Conservation (phyloP, 2,329 filamentous ascomycete genomes). For the Penicillium sp. region DNA sequence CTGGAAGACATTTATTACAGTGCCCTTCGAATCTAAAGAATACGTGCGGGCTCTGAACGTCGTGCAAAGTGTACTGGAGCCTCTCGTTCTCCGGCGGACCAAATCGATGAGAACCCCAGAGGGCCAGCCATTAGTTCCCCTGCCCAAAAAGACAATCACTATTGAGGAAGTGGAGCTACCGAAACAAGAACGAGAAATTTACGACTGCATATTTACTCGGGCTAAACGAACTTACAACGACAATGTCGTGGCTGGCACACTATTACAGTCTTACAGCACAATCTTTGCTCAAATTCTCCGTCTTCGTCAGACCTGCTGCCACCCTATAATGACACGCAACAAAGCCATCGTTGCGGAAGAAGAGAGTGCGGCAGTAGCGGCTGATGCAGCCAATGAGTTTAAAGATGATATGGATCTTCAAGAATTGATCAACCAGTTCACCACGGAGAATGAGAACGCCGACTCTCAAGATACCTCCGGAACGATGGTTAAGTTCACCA, state of each 20-base stretch:
- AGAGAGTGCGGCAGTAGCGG: slow-evolving; percentile 72
- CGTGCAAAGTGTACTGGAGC: slow-evolving; percentile 93
- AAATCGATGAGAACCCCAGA: slow-evolving; percentile 98
- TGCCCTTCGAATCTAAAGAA: slow-evolving; percentile 93
- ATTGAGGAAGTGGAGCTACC: slow-evolving; percentile 86
- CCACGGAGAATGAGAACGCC: slow-evolving; percentile 61
- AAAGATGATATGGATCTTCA: slow-evolving; percentile 96
- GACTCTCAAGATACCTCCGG: slow-evolving; percentile 47
- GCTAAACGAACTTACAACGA: slow-evolving; percentile 81
- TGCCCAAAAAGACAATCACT: slow-evolving; percentile 77
- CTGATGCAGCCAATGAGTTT: slow-evolving; percentile 75
- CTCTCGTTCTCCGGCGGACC: slow-evolving; percentile 88
- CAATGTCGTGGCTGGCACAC: slow-evolving; percentile 85
- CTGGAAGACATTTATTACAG: slow-evolving; percentile 98
- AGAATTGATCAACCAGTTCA: slow-evolving; percentile 79
- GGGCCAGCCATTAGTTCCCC: slow-evolving; percentile 73
- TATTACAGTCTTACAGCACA: slow-evolving; percentile 93
- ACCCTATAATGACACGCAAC: slow-evolving; percentile 85
- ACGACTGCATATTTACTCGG: slow-evolving; percentile 80
- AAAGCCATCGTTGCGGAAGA: slow-evolving; percentile 82
- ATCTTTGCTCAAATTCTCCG: slow-evolving; percentile 96
- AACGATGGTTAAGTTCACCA: slow-evolving; percentile 71
- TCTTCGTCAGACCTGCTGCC: slow-evolving; percentile 89
- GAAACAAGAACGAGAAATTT: slow-evolving; percentile 80
- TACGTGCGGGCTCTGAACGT: slow-evolving; percentile 92